phyloP scores from a whole-genome alignment of 768 basidiomycete genomes.

The Amanita thiersii region DNA sequence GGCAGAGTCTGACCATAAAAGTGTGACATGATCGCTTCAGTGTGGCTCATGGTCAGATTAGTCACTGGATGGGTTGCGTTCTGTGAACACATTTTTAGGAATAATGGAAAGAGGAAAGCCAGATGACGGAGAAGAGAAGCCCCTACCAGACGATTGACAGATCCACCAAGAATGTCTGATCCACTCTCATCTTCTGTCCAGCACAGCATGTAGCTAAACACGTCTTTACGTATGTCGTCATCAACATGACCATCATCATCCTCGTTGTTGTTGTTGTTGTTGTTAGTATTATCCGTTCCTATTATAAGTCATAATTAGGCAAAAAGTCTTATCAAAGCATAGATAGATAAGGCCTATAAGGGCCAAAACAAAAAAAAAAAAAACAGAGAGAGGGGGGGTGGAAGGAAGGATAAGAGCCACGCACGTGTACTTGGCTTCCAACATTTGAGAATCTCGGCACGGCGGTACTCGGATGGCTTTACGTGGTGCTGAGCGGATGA shows the following conservation, averaged over 20 bases:
- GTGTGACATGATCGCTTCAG: constrained; percentile 58
- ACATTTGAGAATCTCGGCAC: constrained; percentile 19
- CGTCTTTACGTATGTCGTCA: constrained; percentile 18
- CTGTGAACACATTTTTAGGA: constrained; percentile 23
- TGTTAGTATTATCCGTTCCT: no score
- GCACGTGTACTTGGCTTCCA: constrained; percentile 1
- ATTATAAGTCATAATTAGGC: no score
- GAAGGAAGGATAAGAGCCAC: no score
- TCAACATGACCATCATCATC: no score
- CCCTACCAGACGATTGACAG: constrained; percentile 57
- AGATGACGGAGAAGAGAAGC: constrained; percentile 2
- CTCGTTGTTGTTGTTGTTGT: no score
- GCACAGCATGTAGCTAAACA: constrained; percentile 47
- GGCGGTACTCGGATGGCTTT: constrained; percentile 30
- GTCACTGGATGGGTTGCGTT: constrained; percentile 80
- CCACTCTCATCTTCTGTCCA: constrained; percentile 67
- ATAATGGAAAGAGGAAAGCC: not conserved
- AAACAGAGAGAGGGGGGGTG: no score
- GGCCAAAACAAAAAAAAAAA: no score
- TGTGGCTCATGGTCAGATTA: constrained; percentile 64
- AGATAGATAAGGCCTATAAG: no score
- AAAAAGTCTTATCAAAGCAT: no score
- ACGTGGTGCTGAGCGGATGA: constrained; percentile 84
- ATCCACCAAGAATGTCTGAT: constrained; percentile 47
- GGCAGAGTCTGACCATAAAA: constrained; percentile 62